Conservation (phyloP, 2,329 filamentous ascomycete species). For the Fusarium sp. region DNA sequence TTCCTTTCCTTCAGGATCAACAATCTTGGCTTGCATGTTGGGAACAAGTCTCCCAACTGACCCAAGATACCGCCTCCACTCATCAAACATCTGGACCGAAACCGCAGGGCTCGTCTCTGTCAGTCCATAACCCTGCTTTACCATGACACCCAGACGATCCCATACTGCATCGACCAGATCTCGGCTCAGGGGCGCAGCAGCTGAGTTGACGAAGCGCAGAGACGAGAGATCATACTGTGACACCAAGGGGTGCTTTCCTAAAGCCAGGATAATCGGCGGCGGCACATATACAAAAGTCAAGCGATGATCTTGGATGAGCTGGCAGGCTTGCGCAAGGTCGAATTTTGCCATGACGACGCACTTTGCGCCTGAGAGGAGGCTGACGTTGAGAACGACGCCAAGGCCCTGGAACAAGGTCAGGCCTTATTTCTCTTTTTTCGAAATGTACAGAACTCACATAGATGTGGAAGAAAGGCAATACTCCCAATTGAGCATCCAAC, state of each 20-base stretch:
- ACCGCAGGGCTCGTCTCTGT: conserved; percentile 88
- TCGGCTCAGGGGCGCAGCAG: conserved; percentile 84
- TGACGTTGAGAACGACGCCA: conserved; percentile 47
- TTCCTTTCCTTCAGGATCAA: conserved; percentile 70
- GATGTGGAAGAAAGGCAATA: conserved; percentile 92
- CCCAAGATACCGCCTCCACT: conserved; percentile 82
- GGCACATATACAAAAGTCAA: conserved; percentile 87
- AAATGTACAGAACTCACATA: conserved; percentile 67
- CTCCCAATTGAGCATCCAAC: conserved; percentile 80
- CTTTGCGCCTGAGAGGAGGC: conserved; percentile 71
- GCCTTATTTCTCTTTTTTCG: too few species aligned
- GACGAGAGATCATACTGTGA: conserved; percentile 84
- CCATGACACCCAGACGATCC: conserved; percentile 77
- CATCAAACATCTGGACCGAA: conserved; percentile 77
- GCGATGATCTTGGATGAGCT: conserved; percentile 78
- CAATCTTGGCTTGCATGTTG: conserved; percentile 85
- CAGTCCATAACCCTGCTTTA: conserved; percentile 94
- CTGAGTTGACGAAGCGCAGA: conserved; percentile 87
- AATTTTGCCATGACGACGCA: conserved; percentile 81
- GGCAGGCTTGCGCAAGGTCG: conserved; percentile 83
- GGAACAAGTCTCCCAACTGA: conserved; percentile 82
- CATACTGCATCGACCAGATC: conserved; percentile 85
- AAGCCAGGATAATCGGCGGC: conserved; percentile 83
- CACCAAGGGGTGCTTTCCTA: conserved; percentile 83
- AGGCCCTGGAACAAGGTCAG: conserved; percentile 45